Evolutionary conservation across 164 flowering plant species (phyloP), one percentile per base, ranked within the genome.

Genomic region (Annona cherimola): DNA sequence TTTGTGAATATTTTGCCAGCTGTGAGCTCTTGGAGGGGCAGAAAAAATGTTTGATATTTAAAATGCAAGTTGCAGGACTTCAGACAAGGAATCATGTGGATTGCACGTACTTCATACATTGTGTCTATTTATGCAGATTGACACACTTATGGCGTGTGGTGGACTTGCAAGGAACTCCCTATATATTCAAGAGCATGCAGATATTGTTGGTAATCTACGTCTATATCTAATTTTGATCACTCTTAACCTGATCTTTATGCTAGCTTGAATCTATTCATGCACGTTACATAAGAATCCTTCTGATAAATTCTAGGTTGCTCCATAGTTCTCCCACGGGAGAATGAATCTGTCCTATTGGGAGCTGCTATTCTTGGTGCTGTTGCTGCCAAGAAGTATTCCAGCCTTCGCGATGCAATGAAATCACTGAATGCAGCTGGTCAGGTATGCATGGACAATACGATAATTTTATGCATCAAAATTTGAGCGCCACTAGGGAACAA

Each of bases 361-460:
- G 95, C 99, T 76, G 91, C 99, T 63, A 94, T 94, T 79, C 90
- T 94, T 63, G 99, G 99, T 70, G 87, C 97, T 72, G 98, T 94
- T 76, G 96, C 97, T 72, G 86, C 95, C 40, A 91, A 88, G 85
- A 89, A 85, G 57, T 89, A 89, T 77, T 42, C 87, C 66, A 78
- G 86, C 71, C 86, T 93, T n/a, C 79, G 68, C 61, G 88, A 87
- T 73, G 98, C 97, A 69, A 93, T 93, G 98, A 93, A 84, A 79
- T 90, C 93, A 71, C 81, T 94, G 68, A 94, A 86, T 83, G 95
- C 94, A 54, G 82, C 97, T 76, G 99, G 99, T 72, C 94, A 90
- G 96, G 98, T 94, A 83, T 4, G 19, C 18, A 18, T 4, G 18
- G 45, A 44, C 66, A 45, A 5, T 12, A 44, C 45, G 19, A 65